These are phyloP conservation scores for Byssochlamys sp. DNA, from an alignment of 2,329 filamentous ascomycete genomes.

Conservation along the genomic window DNA sequence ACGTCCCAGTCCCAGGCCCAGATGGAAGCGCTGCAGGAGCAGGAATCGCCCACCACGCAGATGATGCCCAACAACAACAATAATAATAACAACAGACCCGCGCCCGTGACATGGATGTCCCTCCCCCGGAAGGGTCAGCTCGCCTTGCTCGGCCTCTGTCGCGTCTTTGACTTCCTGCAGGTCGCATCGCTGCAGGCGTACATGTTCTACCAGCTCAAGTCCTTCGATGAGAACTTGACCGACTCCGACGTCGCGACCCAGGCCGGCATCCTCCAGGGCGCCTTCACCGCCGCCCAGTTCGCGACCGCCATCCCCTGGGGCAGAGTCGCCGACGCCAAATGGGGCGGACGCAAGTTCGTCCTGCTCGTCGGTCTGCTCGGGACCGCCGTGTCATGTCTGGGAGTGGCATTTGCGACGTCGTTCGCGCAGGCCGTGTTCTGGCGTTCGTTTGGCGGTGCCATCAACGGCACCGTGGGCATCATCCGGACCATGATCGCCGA, in stretches of 20 bases:
- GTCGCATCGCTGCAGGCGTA: constrained; percentile 47
- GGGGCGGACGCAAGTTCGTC: constrained; percentile 63
- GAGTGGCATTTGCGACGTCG: constrained; percentile 57
- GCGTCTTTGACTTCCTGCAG: constrained; percentile 33
- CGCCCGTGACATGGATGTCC: constrained; percentile 31
- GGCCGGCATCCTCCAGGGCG: constrained; percentile 64
- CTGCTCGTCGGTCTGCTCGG: constrained; percentile 66
- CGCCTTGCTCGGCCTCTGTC: constrained; percentile 27
- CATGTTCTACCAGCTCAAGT: constrained; percentile 76
- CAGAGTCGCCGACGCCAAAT: constrained; percentile 53
- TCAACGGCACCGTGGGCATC: constrained; percentile 65
- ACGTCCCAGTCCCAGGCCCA: constrained; percentile 2
- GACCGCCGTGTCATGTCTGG: constrained; percentile 55
- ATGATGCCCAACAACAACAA: constrained; percentile 8
- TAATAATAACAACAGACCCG: constrained; percentile 3
- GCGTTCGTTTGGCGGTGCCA: constrained; percentile 55
- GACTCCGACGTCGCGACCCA: constrained; percentile 60
- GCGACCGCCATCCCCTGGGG: constrained; percentile 75
- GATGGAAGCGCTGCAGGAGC: constrained; percentile 7
- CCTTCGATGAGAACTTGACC: constrained; percentile 51
- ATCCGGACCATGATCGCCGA: constrained; percentile 52
- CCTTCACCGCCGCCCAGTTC: constrained; percentile 72
- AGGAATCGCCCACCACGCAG: constrained; percentile 10
- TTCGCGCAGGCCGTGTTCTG: constrained; percentile 58
- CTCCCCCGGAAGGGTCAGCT: constrained; percentile 31